Base-by-base conservation (phyloP, 306 rosid genomes). In the Medicago arabica region DNA sequence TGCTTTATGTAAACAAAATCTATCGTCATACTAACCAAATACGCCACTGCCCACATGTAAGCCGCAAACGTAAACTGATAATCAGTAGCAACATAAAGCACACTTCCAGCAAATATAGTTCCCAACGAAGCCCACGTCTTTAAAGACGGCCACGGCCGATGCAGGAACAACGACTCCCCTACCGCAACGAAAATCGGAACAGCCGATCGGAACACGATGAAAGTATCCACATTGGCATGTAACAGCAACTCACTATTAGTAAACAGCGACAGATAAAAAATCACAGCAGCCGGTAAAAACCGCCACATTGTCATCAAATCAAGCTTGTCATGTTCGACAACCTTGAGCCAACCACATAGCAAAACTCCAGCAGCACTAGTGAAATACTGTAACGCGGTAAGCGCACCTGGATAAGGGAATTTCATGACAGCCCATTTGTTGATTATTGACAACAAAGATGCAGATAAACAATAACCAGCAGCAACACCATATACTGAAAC, bases 341-440 rank as follows among this genome's bases (percentile, higher is more conserved):
- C 44, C 83, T 85, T 90, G 40, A 89, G 55, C 78, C 78, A 47
- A 8, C 92, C 94, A 51, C 83, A 90, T 8, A 90, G 4, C 19
- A 90, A 63, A 53, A 92, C 97, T 11, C 97, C 97, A 0, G 89
- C 81, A 0, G 89, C 97, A 69, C 97, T 92, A 18, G 96, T 90
- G 83, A 92, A 88, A 85, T 92, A 90, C 85, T 92, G 96, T 21
- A 90, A 61, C 9, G 97, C 97, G 14, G 96, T 92, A 16, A 92
- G 84, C 1, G 97, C 96, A 0, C 97, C 97, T 0, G 97, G 97
- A 78, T 92, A 92, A 60, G 97, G 97, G 80, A 92, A 92, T 81
- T 90, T 90, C 93, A 90, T 86, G 21, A 92, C 82, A 62, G 97
- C 97, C 97, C 96, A 92, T 90, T 92, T 92, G 85, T 90, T 92